phyloP scores from a whole-genome alignment of 306 rosid genomes.

The Acacia confusa region DNA sequence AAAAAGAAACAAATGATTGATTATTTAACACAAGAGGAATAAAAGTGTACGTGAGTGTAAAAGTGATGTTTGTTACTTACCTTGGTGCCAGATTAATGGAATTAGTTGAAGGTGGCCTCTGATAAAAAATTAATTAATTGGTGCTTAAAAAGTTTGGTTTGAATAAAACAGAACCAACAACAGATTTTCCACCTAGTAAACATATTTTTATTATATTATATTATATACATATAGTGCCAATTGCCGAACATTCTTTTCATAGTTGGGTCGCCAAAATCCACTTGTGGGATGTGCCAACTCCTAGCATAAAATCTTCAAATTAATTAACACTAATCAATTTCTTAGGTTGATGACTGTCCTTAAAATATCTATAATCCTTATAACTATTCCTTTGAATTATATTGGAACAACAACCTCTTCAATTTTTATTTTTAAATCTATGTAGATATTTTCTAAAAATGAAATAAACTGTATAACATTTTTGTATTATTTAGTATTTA shows the following conservation, averaged over 20 bases:
- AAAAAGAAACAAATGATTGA: not conserved
- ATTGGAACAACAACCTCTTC: no score
- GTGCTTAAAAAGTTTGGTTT: not conserved
- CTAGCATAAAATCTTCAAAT: not conserved
- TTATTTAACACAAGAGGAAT: slow-evolving; percentile 27
- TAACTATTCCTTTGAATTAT: no score
- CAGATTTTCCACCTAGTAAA: not conserved
- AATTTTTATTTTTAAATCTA: no score
- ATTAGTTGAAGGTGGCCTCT: slow-evolving; percentile 17
- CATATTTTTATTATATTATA: not conserved
- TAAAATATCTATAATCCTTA: not conserved
- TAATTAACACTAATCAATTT: not conserved
- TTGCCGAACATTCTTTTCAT: not conserved
- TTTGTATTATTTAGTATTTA: no score
- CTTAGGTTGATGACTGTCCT: not conserved
- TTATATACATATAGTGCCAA: not conserved
- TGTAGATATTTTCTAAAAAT: not conserved
- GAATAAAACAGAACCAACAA: not conserved
- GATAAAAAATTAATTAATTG: not conserved
- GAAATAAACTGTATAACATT: not conserved
- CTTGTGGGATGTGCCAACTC: not conserved
- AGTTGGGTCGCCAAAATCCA: not conserved
- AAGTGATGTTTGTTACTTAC: slow-evolving; percentile 48
- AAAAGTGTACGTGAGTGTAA: slow-evolving; percentile 35
- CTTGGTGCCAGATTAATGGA: slow-evolving; percentile 35